These are phyloP conservation scores for Pleurotus citrinopileatus DNA, from an alignment of 768 basidiomycete species.

Conservation along the genomic window DNA sequence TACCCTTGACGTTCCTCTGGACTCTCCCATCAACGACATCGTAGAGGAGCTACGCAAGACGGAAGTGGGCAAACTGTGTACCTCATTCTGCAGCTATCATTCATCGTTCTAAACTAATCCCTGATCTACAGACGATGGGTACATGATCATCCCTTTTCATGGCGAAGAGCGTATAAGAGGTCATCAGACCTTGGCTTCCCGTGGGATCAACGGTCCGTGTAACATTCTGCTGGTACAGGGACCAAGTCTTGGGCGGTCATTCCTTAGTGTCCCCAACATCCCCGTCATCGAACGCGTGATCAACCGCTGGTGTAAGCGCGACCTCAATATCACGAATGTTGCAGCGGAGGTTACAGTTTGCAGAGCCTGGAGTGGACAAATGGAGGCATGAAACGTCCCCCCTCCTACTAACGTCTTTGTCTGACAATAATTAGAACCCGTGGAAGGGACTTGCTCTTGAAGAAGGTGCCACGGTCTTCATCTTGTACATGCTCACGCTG, in stretches of 20 bases:
- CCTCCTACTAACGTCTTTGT: not conserved
- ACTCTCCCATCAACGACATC: not conserved
- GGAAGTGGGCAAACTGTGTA: not conserved
- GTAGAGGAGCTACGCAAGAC: not conserved
- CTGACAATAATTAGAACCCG: not conserved
- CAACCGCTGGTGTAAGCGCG: not conserved
- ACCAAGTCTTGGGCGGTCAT: not conserved
- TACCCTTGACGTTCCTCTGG: not conserved
- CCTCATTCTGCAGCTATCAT: not conserved
- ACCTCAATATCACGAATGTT: not conserved
- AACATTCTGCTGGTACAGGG: not conserved
- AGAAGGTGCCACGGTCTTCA: not conserved
- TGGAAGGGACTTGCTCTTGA: not conserved
- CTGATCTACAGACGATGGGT: not conserved
- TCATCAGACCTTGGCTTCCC: not conserved
- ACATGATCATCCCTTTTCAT: not conserved
- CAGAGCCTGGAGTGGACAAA: not conserved
- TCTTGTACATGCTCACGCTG: not conserved
- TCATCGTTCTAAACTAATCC: not conserved
- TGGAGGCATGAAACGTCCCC: not conserved
- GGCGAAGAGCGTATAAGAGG: not conserved
- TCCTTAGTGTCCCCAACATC: not conserved
- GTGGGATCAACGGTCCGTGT: not conserved
- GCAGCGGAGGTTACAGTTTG: not conserved
- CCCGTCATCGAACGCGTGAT: not conserved